Percentiles rank a stretch among this genome's conserved stretches.
phyloP scores from a whole-genome alignment of 192 early-diverging fungal genomes.

The Chytriomyces sp. region DNA sequence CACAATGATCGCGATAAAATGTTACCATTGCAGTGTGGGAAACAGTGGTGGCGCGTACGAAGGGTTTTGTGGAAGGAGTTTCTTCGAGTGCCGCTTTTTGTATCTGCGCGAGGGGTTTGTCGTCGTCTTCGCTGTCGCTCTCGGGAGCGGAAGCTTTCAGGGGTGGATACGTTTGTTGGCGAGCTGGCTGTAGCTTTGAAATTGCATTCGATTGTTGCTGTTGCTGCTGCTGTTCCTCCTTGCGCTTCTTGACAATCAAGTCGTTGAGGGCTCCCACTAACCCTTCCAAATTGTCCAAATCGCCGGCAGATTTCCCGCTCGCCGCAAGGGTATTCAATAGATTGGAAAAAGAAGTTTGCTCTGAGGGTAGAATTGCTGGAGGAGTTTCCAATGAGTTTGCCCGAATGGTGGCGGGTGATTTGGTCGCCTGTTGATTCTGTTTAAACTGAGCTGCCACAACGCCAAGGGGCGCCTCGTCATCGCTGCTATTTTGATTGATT shows the following conservation, averaged over 20 bases:
- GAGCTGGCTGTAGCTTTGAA: neutral
- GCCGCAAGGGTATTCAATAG: neutral
- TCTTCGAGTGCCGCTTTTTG: neutral
- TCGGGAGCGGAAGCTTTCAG: neutral
- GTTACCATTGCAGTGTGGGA: neutral
- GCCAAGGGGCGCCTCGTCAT: constrained; percentile 22
- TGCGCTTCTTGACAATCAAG: neutral
- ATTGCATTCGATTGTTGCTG: neutral
- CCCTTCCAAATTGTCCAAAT: constrained; percentile 13
- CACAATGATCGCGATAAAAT: neutral
- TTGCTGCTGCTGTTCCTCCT: neutral
- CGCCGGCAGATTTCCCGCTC: neutral
- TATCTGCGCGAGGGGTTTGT: constrained; percentile 11
- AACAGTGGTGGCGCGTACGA: neutral
- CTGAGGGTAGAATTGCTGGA: neutral
- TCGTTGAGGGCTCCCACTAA: neutral
- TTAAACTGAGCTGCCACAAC: constrained; percentile 5
- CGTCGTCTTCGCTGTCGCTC: constrained; percentile 7
- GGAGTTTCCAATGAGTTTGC: too few species aligned
- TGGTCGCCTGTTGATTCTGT: neutral
- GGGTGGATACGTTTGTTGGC: neutral
- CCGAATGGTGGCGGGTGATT: neutral
- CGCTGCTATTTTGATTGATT: neutral
- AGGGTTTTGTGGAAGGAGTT: neutral
- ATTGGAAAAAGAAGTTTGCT: neutral